phyloP scores from a whole-genome alignment of 345 rosid genomes.

The Eucalyptus coolabah region DNA sequence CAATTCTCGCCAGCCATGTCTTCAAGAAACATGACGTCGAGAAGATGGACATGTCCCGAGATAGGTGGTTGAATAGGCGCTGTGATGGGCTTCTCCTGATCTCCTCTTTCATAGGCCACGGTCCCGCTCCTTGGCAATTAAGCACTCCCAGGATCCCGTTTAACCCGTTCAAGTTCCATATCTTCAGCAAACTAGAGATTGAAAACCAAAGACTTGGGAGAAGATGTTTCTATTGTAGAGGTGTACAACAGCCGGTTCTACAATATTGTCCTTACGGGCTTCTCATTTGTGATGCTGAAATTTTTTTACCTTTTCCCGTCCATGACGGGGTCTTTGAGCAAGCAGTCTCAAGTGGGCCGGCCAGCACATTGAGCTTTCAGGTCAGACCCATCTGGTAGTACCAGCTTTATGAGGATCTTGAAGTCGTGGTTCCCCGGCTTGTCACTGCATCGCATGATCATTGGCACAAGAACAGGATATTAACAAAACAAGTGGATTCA shows the following conservation, averaged over 20 bases:
- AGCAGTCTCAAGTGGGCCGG: conserved; percentile 48
- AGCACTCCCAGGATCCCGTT: not conserved
- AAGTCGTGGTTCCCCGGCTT: conserved; percentile 28
- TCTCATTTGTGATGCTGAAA: not conserved
- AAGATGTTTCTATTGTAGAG: not conserved
- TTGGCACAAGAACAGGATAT: not conserved
- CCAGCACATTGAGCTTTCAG: conserved; percentile 51
- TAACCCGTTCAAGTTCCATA: conserved; percentile 20
- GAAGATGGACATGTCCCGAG: not conserved
- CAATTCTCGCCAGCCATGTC: conserved; percentile 7
- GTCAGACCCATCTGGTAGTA: conserved; percentile 43
- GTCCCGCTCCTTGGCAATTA: conserved; percentile 3
- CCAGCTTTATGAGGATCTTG: conserved; percentile 41
- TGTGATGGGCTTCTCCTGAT: not conserved
- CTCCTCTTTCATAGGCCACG: not conserved
- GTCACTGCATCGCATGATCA: conserved; percentile 6
- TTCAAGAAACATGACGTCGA: not conserved
- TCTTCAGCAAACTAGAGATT: conserved; percentile 30
- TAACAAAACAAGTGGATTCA: not conserved
- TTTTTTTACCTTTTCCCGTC: conserved; percentile 32
- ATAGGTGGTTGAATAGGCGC: not conserved
- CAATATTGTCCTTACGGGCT: not conserved
- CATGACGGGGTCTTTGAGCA: conserved; percentile 41
- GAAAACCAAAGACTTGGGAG: not conserved
- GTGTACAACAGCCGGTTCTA: not conserved